Evolutionary conservation across 2,329 filamentous ascomycete genomes (phyloP), one percentile per base, ranked within the genome.

Genomic region (Xylaria sp.): DNA sequence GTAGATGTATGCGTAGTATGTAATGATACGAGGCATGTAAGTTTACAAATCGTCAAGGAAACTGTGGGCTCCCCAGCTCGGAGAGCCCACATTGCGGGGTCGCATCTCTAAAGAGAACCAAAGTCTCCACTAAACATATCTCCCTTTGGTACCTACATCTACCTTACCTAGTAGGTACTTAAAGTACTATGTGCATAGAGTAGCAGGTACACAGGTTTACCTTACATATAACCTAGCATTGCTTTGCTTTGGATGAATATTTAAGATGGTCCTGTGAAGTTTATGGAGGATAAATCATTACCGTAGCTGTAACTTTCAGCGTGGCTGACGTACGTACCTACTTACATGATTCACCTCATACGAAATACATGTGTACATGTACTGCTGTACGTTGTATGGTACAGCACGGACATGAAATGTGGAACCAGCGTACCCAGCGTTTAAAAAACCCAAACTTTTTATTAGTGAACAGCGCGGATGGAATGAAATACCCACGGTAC

Each of bases 71-170:
- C 21, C 39, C 36, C 42, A 42, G 17, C 5, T 12, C 27, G n/a
- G n/a, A 21, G 32, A 51, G 34, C 57, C 57, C 57, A 60, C 57
- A 21, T 48, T 62, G 48, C 48, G 48, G 60, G 60, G 60, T 50
- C 53, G 11, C 34, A 4, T 42, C 11, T 14, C 11, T 42, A 42
- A 14, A 42, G 34, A 36, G 34, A 36, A 36, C 34, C 11, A 36
- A 7, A 7, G 34, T 36, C 11, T 36, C 34, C 34, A 36, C 34
- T 36, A 27, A 27, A 27, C 24, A 27, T 27, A n/a, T n/a, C n/a
- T n/a, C n/a, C n/a, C n/a, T n/a, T n/a, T n/a, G n/a, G n/a, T n/a
- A n/a, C n/a, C n/a, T n/a, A n/a, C n/a, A n/a, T n/a, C n/a, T n/a
- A n/a, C n/a, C 45, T 45, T 27, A 27, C 24, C 24, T 27, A 27